Percentiles rank a stretch among this genome's conserved stretches.
Conservation (phyloP, 176 grass and related monocot genomes). For the Musa acuminata region DNA sequence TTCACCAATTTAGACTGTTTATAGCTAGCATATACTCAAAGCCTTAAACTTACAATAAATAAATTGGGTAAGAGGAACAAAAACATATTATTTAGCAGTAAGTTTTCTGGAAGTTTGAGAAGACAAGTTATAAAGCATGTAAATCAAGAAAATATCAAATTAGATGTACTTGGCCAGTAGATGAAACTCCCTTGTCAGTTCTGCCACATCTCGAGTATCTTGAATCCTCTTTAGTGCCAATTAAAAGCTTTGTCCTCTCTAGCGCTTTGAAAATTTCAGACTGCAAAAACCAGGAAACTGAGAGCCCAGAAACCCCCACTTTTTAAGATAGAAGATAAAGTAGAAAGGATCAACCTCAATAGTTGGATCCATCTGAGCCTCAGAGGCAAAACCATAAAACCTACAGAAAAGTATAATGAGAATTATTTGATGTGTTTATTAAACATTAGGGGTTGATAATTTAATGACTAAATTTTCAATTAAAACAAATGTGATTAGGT, state of each 20-base stretch:
- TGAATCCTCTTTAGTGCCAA: conserved; percentile 50
- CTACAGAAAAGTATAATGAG: conserved; percentile 31
- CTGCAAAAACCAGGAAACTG: conserved; percentile 36
- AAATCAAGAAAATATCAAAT: neutral
- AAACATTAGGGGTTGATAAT: neutral
- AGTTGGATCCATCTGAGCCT: conserved; percentile 61
- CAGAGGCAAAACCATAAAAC: conserved; percentile 94
- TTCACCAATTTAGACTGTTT: neutral
- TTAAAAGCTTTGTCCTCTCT: conserved; percentile 74
- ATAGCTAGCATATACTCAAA: neutral
- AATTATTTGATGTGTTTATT: neutral
- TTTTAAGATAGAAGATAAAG: conserved; percentile 16
- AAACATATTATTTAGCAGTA: neutral
- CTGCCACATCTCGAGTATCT: conserved; percentile 91
- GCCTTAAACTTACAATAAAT: conserved; percentile 2
- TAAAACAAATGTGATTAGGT: neutral
- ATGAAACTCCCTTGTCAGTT: conserved; percentile 94
- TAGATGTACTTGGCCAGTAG: conserved; percentile 66
- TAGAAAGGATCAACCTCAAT: conserved; percentile 37
- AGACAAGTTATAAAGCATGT: neutral
- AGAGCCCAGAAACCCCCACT: conserved; percentile 9
- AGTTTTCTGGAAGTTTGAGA: neutral
- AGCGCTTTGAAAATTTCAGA: conserved; percentile 92
- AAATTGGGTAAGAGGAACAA: neutral
- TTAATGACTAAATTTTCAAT: neutral